Conservation (phyloP, 106 monocot species). For the Gastrodia elata region DNA sequence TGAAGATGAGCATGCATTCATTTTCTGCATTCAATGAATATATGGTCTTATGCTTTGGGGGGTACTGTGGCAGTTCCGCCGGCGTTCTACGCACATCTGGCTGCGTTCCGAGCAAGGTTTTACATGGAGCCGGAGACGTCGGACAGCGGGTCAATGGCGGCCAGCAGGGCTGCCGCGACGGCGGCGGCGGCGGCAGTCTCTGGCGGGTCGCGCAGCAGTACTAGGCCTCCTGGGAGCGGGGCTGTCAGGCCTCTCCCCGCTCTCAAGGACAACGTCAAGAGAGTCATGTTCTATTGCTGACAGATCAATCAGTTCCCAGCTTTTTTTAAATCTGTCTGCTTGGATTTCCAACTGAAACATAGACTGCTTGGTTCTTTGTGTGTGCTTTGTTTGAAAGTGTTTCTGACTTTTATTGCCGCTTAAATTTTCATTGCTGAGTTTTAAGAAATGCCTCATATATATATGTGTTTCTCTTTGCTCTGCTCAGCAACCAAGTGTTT, state of each 20-base stretch:
- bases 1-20: too few species aligned
- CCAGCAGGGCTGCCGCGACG: conserved; percentile 26
- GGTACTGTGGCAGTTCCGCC: conserved; percentile 30
- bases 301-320: neutral
- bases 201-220: neutral
- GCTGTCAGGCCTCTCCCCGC: conserved; percentile 11
- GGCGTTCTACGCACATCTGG: conserved; percentile 47
- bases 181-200: conserved; percentile 23
- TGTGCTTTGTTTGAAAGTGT: too few species aligned
- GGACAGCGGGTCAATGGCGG: conserved; percentile 11
- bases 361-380: too few species aligned
- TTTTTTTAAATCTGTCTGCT: too few species aligned
- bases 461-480: too few species aligned
- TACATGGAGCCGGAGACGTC: conserved; percentile 27
- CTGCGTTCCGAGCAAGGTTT: conserved; percentile 40
- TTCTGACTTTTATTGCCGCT: too few species aligned
- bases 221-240: neutral
- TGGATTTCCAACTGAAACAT: too few species aligned
- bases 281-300: conserved; percentile 12
- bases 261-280: conserved; percentile 9
- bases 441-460: too few species aligned
- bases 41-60: too few species aligned
- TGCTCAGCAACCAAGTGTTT: too few species aligned
- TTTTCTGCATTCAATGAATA: too few species aligned
- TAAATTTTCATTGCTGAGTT: too few species aligned